Evolutionary conservation across 345 rosid genomes (phyloP).

Genomic region (Leavenworthia alabamica): DNA sequence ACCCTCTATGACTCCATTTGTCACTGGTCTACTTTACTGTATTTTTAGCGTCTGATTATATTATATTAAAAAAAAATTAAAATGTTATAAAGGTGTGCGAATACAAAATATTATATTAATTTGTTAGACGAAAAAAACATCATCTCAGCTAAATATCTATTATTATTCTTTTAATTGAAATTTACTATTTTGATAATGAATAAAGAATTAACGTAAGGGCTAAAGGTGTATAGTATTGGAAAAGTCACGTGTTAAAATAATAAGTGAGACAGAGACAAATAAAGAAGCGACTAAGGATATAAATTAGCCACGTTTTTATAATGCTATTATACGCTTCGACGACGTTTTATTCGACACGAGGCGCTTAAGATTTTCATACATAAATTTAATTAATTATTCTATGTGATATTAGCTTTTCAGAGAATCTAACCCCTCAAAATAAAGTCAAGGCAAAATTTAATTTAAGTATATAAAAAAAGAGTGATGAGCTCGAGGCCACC

Average conservation of each 20-base stretch:
- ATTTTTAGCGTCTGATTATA: constrained; percentile 16
- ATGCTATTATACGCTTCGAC: background rate
- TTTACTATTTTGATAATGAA: no score
- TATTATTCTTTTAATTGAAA: no score
- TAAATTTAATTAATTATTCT: background rate
- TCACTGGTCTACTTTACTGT: constrained; percentile 14
- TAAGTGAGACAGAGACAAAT: no score
- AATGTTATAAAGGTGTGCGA: constrained; percentile 21
- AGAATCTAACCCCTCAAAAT: constrained; percentile 3
- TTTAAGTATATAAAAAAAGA: background rate
- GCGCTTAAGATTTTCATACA: background rate
- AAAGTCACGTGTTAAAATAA: no score
- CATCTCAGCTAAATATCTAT: no score
- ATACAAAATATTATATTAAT: no score
- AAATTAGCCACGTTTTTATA: constrained; percentile 16
- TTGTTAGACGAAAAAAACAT: no score
- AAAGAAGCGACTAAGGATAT: no score
- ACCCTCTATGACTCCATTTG: background rate
- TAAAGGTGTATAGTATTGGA: no score
- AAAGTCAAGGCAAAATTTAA: no score
- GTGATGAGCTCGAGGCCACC: constrained; percentile 30
- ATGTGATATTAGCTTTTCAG: constrained; percentile 9
- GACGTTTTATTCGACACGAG: constrained; percentile 13
- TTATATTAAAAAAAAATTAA: background rate
- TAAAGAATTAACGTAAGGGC: no score